A percentile compares a stretch with the other conserved stretches of the same genome.
Conservation (phyloP, 164 flowering plant species). For the Liriodendron chinense region DNA sequence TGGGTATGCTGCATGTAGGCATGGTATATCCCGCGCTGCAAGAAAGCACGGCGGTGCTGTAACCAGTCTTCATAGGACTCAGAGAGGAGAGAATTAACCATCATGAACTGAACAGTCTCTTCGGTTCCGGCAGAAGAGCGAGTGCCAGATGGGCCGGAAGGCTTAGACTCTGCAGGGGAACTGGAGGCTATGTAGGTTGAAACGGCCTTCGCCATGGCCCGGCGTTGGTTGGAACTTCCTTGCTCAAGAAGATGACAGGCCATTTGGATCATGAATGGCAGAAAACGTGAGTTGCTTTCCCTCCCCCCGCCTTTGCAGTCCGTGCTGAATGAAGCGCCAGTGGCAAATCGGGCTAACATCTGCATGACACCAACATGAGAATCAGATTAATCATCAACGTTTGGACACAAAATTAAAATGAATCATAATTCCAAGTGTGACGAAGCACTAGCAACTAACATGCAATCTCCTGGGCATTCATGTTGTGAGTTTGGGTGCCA, state of each 20-base stretch:
- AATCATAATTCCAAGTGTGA: no score
- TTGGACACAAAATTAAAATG: no score
- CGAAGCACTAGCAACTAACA: no score
- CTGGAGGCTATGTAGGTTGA: constrained; percentile 49
- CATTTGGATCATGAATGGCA: constrained; percentile 97
- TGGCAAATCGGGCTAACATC: constrained; percentile 98
- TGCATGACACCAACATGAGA: constrained; percentile 25
- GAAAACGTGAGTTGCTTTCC: constrained; percentile 90
- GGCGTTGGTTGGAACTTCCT: constrained; percentile 59
- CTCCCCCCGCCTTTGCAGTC: constrained; percentile 95
- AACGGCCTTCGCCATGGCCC: constrained; percentile 57
- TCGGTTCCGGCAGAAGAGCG: constrained; percentile 58
- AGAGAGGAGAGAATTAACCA: constrained; percentile 88
- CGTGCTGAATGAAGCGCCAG: constrained; percentile 85
- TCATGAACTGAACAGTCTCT: constrained; percentile 96
- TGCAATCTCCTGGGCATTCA: no score
- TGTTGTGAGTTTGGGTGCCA: no score
- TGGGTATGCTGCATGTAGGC: constrained; percentile 86
- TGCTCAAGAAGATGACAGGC: constrained; percentile 86
- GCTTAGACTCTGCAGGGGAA: constrained; percentile 44
- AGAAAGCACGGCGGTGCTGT: constrained; percentile 71
- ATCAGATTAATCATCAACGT: no score
- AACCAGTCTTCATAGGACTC: constrained; percentile 92
- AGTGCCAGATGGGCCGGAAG: constrained; percentile 37
- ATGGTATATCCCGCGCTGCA: constrained; percentile 89